These are phyloP conservation scores for Xerocomus nothofagi DNA, from an alignment of 1,284 basidiomycete species.

Conservation along the genomic window DNA sequence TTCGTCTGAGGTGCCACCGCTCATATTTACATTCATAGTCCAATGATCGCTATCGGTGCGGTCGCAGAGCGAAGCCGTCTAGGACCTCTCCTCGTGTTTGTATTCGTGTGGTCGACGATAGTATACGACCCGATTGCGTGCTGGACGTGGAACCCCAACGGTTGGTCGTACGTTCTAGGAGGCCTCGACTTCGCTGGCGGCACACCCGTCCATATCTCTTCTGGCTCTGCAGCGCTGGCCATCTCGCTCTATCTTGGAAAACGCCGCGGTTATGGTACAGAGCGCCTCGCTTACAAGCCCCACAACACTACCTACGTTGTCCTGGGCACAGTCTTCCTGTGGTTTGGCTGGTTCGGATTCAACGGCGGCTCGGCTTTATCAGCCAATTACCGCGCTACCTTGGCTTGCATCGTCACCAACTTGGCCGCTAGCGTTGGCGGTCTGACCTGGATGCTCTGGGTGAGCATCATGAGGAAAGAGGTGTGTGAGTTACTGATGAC, in stretches of 20 bases:
- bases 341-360: constrained; percentile 99
- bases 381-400: constrained; percentile 86
- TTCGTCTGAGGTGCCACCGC: neutral
- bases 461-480: constrained; percentile 24
- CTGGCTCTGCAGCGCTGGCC: constrained; percentile 88
- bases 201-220: constrained; percentile 92
- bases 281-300: constrained; percentile 87
- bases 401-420: constrained; percentile 94
- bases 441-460: constrained; percentile 92
- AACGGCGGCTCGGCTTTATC: constrained; percentile 85
- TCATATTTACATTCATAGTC: constrained; percentile 38
- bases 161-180: constrained; percentile 81
- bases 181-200: constrained; percentile 96
- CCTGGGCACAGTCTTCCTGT: constrained; percentile 91
- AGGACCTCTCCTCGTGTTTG: constrained; percentile 85
- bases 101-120: constrained; percentile 90
- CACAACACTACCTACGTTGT: constrained; percentile 88
- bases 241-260: constrained; percentile 92
- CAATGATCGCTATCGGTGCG: constrained; percentile 86
- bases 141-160: constrained; percentile 93
- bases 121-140: constrained; percentile 93
- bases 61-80: constrained; percentile 90
- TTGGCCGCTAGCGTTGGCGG: constrained; percentile 84
- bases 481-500: neutral
- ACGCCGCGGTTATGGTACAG: constrained; percentile 90